These are phyloP conservation scores for Kalmusia sp. DNA, from an alignment of 2,329 filamentous ascomycete genomes.

Conservation along the genomic window DNA sequence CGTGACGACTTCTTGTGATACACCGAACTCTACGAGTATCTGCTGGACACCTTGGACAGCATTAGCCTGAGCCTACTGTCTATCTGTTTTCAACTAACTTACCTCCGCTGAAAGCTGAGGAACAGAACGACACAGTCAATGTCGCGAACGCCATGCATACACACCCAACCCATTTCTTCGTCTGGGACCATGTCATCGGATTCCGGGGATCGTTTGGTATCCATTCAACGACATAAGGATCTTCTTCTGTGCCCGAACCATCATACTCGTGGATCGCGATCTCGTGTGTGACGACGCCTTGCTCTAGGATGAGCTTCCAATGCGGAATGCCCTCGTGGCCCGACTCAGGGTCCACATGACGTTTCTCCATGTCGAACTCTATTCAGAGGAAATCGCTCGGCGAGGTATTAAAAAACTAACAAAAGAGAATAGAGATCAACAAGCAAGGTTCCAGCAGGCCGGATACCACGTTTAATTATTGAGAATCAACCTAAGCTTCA, in stretches of 20 bases:
- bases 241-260: slow-evolving; percentile 52
- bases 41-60: slow-evolving; percentile 40
- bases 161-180: slow-evolving; percentile 52
- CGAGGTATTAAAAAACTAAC: not conserved
- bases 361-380: slow-evolving; percentile 18
- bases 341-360: slow-evolving; percentile 38
- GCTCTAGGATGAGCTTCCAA: slow-evolving; percentile 45
- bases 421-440: not conserved
- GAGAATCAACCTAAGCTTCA: not conserved
- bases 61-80: not conserved
- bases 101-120: slow-evolving; percentile 50
- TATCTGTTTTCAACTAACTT: too few relatives aligned
- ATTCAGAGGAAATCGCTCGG: not conserved
- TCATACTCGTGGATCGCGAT: slow-evolving; percentile 50
- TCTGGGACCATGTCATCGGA: slow-evolving; percentile 48
- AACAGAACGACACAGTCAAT: slow-evolving; percentile 53
- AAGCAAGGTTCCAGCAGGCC: too few relatives aligned
- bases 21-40: slow-evolving; percentile 48
- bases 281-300: slow-evolving; percentile 46
- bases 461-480: not conserved
- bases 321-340: slow-evolving; percentile 43
- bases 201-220: slow-evolving; percentile 56
- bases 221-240: slow-evolving; percentile 56
- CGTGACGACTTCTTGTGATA: slow-evolving; percentile 49
- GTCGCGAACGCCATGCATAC: slow-evolving; percentile 51